Percentiles rank a stretch among this genome's conserved stretches.
phyloP scores from a whole-genome alignment of 345 rosid species.

The Murraya koenigii region DNA sequence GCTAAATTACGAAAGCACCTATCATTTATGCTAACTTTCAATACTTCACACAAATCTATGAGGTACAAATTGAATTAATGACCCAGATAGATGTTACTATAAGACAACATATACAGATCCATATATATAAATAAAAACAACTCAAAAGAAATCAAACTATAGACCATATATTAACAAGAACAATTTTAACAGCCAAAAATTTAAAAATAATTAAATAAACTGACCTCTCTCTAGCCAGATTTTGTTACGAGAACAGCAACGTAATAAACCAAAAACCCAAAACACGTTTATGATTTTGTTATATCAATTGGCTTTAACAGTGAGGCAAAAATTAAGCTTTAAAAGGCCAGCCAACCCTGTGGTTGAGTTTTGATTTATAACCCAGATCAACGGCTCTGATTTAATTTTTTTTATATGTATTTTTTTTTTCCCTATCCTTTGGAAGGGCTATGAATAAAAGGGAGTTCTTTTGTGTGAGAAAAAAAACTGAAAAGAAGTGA shows the following conservation, averaged over 20 bases:
- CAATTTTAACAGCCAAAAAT: neutral
- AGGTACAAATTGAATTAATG: neutral
- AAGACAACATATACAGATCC: neutral
- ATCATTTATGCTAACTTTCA: neutral
- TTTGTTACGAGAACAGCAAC: constrained; percentile 5
- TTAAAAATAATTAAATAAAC: neutral
- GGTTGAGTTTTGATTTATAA: constrained; percentile 3
- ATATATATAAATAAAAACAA: neutral
- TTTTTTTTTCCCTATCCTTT: no score
- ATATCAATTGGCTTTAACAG: neutral
- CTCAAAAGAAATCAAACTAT: neutral
- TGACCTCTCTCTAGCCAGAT: constrained; percentile 23
- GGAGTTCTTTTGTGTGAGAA: neutral
- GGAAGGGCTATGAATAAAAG: neutral
- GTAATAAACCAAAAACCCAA: neutral
- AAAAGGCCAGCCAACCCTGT: neutral
- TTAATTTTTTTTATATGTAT: neutral
- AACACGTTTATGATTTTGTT: neutral
- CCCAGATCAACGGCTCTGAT: constrained; percentile 6
- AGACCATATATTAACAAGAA: neutral
- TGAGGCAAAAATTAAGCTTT: neutral
- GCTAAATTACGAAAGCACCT: neutral
- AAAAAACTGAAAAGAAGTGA: neutral
- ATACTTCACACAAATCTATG: neutral
- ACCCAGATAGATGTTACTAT: neutral